Conservation (phyloP, 192 early-diverging fungal species). For the Entomortierella lignicola region DNA sequence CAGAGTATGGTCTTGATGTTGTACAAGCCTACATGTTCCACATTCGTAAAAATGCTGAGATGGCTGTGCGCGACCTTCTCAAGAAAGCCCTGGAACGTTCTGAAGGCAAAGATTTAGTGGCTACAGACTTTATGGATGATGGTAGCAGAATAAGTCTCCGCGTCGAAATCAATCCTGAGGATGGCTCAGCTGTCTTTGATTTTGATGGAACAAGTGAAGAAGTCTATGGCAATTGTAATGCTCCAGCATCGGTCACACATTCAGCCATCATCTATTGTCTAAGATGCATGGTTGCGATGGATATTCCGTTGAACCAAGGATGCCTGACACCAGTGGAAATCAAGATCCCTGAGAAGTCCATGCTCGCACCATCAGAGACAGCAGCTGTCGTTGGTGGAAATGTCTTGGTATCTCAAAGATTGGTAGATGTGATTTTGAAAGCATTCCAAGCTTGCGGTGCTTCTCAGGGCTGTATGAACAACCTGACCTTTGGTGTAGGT, state of each 20-base stretch:
- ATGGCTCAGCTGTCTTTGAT: slow-evolving; percentile 90
- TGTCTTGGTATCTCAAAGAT: slow-evolving; percentile 92
- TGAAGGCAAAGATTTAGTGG: slow-evolving; percentile 55
- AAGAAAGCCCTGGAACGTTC: slow-evolving; percentile 62
- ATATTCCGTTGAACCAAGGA: slow-evolving; percentile 97
- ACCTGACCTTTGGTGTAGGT: slow-evolving; percentile 92
- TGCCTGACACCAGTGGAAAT: slow-evolving; percentile 88
- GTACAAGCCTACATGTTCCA: slow-evolving; percentile 97
- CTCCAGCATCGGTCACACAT: slow-evolving; percentile 71
- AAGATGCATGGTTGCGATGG: slow-evolving; percentile 87
- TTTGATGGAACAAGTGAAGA: slow-evolving; percentile 91
- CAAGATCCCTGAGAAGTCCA: slow-evolving; percentile 80
- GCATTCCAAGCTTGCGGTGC: slow-evolving; percentile 93
- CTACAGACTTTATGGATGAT: slow-evolving; percentile 92
- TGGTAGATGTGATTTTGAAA: slow-evolving; percentile 92
- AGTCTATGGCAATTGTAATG: slow-evolving; percentile 90
- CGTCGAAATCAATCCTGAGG: slow-evolving; percentile 76
- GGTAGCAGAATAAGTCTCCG: slow-evolving; percentile 82
- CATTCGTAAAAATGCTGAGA: slow-evolving; percentile 91
- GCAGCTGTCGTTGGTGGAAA: slow-evolving; percentile 98
- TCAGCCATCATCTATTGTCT: slow-evolving; percentile 98
- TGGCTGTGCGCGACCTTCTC: slow-evolving; percentile 84
- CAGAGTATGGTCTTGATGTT: slow-evolving; percentile 84
- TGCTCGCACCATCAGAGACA: slow-evolving; percentile 82
- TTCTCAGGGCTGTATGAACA: slow-evolving; percentile 95